Evolutionary conservation across 345 rosid species (phyloP).

Genomic region (Linum trigynum): DNA sequence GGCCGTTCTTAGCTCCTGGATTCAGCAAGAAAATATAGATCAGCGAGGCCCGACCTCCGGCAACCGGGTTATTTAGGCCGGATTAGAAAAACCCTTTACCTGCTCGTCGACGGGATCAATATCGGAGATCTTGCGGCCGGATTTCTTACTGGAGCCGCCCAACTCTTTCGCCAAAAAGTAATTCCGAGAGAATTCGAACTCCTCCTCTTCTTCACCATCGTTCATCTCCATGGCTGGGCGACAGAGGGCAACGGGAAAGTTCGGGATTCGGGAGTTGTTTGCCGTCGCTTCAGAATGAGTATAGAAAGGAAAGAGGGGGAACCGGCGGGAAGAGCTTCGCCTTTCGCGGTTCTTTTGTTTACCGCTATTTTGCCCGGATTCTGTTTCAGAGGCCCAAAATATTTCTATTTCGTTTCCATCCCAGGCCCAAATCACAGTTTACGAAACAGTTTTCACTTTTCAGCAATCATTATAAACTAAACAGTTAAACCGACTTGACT

Average conservation of each 20-base stretch:
- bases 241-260: not conserved
- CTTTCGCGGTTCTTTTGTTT: not conserved
- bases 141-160: conserved; percentile 49
- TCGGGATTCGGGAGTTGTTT: too few relatives aligned
- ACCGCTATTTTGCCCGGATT: not conserved
- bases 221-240: conserved; percentile 29
- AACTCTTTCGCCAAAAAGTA: conserved; percentile 82
- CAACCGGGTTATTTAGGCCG: not conserved
- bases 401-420: too few relatives aligned
- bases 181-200: conserved; percentile 75
- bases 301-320: conserved; percentile 17
- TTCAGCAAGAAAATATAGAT: not conserved
- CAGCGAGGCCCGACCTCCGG: not conserved
- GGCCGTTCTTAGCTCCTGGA: conserved; percentile 65
- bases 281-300: not conserved
- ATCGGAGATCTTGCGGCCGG: conserved; percentile 56
- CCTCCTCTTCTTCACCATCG: conserved; percentile 44
- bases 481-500: too few relatives aligned
- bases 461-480: too few relatives aligned
- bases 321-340: conserved; percentile 45
- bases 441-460: too few relatives aligned
- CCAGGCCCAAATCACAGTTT: too few relatives aligned
- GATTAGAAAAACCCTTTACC: conserved; percentile 23
- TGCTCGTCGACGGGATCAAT: conserved; percentile 70
- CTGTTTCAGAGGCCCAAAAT: too few relatives aligned